Evolutionary conservation across 2,329 filamentous ascomycete genomes (phyloP).

Genomic region (Thermothelomyces thermophilus): DNA sequence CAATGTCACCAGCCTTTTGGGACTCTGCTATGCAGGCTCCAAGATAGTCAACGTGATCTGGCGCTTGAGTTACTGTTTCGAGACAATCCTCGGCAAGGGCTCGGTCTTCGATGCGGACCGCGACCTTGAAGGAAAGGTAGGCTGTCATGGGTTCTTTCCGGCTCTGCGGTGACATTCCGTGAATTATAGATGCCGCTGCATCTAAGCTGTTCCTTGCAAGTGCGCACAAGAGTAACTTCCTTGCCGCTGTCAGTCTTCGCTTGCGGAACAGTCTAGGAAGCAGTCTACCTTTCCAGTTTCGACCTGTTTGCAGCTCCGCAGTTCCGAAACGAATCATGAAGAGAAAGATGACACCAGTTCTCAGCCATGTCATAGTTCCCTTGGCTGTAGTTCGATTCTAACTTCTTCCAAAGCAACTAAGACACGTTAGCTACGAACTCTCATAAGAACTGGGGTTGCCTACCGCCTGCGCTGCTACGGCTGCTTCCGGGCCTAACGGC

Average conservation of each 20-base stretch:
- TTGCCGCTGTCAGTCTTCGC: conserved; percentile 31
- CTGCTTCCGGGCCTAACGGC: conserved; percentile 51
- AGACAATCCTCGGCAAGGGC: conserved; percentile 59
- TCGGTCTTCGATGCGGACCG: conserved; percentile 52
- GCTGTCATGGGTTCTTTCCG: conserved; percentile 58
- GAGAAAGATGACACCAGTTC: conserved; percentile 64
- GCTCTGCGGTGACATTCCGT: conserved; percentile 50
- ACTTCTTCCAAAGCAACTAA: conserved; percentile 74
- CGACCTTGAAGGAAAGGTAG: conserved; percentile 70
- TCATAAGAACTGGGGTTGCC: conserved; percentile 22
- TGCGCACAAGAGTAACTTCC: conserved; percentile 67
- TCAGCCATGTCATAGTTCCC: conserved; percentile 50
- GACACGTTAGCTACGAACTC: conserved; percentile 5
- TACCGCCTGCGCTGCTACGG: conserved; percentile 62
- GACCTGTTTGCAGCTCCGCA: conserved; percentile 59
- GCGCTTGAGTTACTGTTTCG: conserved; percentile 47
- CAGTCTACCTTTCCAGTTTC: conserved; percentile 57
- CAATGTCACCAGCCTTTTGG: conserved; percentile 55
- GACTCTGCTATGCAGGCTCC: conserved; percentile 78
- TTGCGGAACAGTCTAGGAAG: background rate
- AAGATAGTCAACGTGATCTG: conserved; percentile 56
- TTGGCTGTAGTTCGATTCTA: conserved; percentile 53
- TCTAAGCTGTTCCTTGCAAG: conserved; percentile 51
- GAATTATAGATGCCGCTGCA: conserved; percentile 49
- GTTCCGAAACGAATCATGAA: conserved; percentile 60